Base-by-base conservation (phyloP, 1,284 basidiomycete species). In the Cystobasidium slooffiae region DNA sequence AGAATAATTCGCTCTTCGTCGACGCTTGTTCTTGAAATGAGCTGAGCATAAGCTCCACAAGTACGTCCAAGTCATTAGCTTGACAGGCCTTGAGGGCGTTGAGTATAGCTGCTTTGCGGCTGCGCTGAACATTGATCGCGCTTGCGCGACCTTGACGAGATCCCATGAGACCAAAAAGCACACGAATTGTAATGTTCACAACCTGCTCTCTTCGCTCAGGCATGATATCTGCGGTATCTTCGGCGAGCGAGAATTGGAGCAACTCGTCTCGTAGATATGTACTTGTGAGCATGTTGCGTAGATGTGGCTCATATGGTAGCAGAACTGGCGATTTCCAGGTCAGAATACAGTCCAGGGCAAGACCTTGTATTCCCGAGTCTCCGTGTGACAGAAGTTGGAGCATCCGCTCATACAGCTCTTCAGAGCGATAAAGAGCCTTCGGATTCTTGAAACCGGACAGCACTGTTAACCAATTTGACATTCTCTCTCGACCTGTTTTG, bases 361-460 rank as follows among this genome's bases (percentile, higher is more conserved):
- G 84, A 12, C 84, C 86, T 83, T 97, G 96, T 8, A 98, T 84
- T 5, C 87, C 82, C 12, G 88, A 86, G 78, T 99, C 95, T 0
- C 94, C 91, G 77, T 94, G 90, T 1, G 94, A 90, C 43, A 97
- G 87, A n/a, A 94, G 86, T 18, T 86, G 84, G 16, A 87, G 86
- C 82, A 96, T 94, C 24, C 93, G 83, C 0, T 82, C 75, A 73
- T 88, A 88, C 18, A 99, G 86, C 0, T 86, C 86, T 10, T 89
- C 86, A 0, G 92, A 87, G 3, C 88, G 86, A 79, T 88, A 88
- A 0, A 97, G 85, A 0, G 92, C 91, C 82, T 94, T 95, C 10
- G 94, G 94, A 80, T 97, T 97, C 78, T 85, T 85, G 81, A 99
- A 92, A 81, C 94, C 95, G 72, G 91, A 87, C 81, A 98, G 92